Evolutionary conservation across 441 rosid species (phyloP).

Genomic region (Eutrema salsugineum): DNA sequence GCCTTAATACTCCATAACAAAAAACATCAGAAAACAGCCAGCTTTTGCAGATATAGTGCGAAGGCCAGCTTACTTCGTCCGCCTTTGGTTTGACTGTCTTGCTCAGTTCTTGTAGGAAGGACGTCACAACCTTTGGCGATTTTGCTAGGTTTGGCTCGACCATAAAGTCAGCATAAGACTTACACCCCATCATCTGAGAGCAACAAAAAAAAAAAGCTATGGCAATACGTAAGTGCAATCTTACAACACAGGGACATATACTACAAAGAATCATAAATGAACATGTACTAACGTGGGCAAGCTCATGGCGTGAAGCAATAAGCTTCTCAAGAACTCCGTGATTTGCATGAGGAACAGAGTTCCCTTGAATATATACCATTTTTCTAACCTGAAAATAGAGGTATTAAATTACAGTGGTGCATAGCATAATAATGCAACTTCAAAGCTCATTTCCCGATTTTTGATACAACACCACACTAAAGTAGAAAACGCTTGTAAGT

Average conservation of each 20-base stretch:
- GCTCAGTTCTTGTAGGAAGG: constrained; percentile 86
- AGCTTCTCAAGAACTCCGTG: constrained; percentile 74
- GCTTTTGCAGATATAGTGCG: neutral
- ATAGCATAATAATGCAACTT: neutral
- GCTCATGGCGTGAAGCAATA: constrained; percentile 81
- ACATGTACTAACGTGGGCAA: constrained; percentile 64
- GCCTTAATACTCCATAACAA: neutral
- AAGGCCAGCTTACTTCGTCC: constrained; percentile 57
- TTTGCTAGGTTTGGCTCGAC: constrained; percentile 79
- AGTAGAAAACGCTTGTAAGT: too few relatives aligned
- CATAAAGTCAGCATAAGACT: constrained; percentile 74
- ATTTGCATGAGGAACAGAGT: constrained; percentile 79
- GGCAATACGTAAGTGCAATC: neutral
- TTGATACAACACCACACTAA: too few relatives aligned
- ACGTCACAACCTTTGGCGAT: constrained; percentile 75
- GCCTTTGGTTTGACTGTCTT: constrained; percentile 70
- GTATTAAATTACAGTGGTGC: neutral
- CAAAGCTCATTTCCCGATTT: neutral
- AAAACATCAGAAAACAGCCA: neutral
- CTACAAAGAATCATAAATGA: neutral
- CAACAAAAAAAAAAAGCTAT: neutral
- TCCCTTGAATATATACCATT: constrained; percentile 72
- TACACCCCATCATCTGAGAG: constrained; percentile 70
- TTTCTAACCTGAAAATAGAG: constrained; percentile 68
- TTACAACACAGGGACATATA: neutral